phyloP scores from a whole-genome alignment of 352 stramenopile genomes.

The Globisporangium paroecandrum region DNA sequence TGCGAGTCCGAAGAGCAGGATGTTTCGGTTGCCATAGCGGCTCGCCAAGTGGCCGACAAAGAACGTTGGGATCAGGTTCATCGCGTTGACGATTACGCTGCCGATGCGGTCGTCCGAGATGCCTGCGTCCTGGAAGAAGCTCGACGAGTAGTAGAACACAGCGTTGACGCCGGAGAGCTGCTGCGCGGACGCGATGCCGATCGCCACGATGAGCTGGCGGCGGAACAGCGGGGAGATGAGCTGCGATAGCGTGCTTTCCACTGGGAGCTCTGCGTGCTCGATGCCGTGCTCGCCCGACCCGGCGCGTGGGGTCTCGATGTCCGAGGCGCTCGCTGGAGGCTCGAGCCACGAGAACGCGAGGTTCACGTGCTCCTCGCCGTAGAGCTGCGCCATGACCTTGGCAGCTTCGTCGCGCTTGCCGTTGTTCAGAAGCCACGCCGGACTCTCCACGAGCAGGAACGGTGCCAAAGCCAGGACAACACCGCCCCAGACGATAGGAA shows the following conservation, averaged over 20 bases:
- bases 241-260: constrained; percentile 12
- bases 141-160: constrained; percentile 69
- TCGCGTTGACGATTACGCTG: constrained; percentile 47
- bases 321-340: constrained; percentile 7
- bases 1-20: constrained; percentile 44
- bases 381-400: constrained; percentile 27
- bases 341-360: constrained; percentile 36
- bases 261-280: neutral
- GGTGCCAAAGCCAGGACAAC: constrained; percentile 31
- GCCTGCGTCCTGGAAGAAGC: constrained; percentile 52
- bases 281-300: neutral
- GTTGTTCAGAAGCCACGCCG: constrained; percentile 36
- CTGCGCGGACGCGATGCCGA: constrained; percentile 35
- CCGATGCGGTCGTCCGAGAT: constrained; percentile 52
- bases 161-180: constrained; percentile 67
- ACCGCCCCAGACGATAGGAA: constrained; percentile 33
- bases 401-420: constrained; percentile 22
- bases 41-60: constrained; percentile 30
- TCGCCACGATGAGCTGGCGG: constrained; percentile 41
- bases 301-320: neutral
- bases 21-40: constrained; percentile 41
- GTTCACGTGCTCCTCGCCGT: constrained; percentile 28
- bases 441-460: constrained; percentile 47
- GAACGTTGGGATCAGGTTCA: constrained; percentile 52
- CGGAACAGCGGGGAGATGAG: constrained; percentile 17